These are phyloP conservation scores for Hansenula lynferdii DNA, from an alignment of 1,139 yeast species.

Conservation along the genomic window DNA sequence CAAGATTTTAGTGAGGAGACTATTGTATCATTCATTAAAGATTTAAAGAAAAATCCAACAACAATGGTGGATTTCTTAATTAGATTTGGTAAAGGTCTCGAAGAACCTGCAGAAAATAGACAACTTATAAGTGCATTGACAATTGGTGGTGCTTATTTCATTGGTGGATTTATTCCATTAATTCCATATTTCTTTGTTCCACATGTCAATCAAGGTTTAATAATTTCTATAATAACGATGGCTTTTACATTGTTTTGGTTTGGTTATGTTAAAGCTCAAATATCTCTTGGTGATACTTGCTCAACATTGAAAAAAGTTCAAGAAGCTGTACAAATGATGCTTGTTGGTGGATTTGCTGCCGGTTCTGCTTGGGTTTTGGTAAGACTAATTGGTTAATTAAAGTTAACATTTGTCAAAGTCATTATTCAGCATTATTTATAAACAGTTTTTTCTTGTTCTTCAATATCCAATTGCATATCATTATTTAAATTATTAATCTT, in stretches of 20 bases:
- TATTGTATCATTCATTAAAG: conserved; percentile 59
- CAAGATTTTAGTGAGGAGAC: conserved; percentile 57
- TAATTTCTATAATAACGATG: conserved; percentile 78
- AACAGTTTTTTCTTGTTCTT: background rate
- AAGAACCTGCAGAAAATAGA: conserved; percentile 81
- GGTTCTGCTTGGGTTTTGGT: conserved; percentile 96
- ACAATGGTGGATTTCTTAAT: conserved; percentile 70
- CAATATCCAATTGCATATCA: background rate
- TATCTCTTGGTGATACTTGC: conserved; percentile 80
- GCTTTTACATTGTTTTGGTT: conserved; percentile 77
- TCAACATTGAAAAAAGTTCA: conserved; percentile 53
- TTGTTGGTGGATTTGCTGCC: conserved; percentile 93
- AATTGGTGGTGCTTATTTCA: conserved; percentile 68
- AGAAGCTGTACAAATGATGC: conserved; percentile 89
- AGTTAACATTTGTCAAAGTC: background rate
- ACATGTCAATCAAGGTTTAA: conserved; percentile 71
- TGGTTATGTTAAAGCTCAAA: conserved; percentile 79
- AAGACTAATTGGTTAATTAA: conserved; percentile 48
- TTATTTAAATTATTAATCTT: background rate
- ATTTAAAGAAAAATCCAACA: conserved; percentile 65
- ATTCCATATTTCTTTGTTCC: conserved; percentile 73
- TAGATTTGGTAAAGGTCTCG: conserved; percentile 72
- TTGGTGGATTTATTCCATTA: conserved; percentile 76
- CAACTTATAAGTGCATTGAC: conserved; percentile 71
- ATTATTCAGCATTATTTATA: too few relatives aligned